Base-by-base conservation (phyloP, 352 stramenopile species). In the Phytophthora quininea region DNA sequence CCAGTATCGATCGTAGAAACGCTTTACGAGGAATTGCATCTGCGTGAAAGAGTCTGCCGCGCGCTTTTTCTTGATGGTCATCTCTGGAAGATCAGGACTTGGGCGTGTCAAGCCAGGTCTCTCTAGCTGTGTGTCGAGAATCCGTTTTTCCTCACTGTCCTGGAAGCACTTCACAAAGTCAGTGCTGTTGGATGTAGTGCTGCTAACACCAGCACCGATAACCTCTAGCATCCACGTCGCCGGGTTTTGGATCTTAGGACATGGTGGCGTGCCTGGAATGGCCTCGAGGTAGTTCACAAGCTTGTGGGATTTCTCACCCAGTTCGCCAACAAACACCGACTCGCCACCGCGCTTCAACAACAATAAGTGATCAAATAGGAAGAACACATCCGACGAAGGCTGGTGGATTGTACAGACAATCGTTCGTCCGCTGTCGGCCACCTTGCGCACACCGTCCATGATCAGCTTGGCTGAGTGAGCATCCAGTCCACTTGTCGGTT, bases 391-490 rank as follows among this genome's bases (percentile, higher is more conserved):
- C 0, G 79, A 90, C 24, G 77, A 84, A 29, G 92, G 92, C 69
- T 98, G 92, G 68, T 98, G 92, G 67, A 98, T 98, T 24, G 88
- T 97, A 43, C 91, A 96, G 0, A 96, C 68, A 29, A 97, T 83
- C 11, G 80, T 90, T 3, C 77, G 62, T 9, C 88, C 86, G n/a
- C 75, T 79, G 33, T 57, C 56, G 3, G 88, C 86, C 51, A 96
- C 78, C 50, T 93, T 91, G 38, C 91, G 84, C 7, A 97, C 74
- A 0, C 93, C 77, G 6, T 88, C 74, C 56, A 96, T 88, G n/a
- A 97, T 65, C 52, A 90, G 64, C 38, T 94, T 82, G 11, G 92
- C 92, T 8, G 74, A 85, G 60, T 82, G 91, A 31, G 79, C 82
- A 59, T 97, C 91, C 6, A 97, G 58, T 12, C 91, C 91, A 46